Base-by-base conservation (phyloP, 2,329 filamentous ascomycete genomes). In the Biscogniauxia sp. region DNA sequence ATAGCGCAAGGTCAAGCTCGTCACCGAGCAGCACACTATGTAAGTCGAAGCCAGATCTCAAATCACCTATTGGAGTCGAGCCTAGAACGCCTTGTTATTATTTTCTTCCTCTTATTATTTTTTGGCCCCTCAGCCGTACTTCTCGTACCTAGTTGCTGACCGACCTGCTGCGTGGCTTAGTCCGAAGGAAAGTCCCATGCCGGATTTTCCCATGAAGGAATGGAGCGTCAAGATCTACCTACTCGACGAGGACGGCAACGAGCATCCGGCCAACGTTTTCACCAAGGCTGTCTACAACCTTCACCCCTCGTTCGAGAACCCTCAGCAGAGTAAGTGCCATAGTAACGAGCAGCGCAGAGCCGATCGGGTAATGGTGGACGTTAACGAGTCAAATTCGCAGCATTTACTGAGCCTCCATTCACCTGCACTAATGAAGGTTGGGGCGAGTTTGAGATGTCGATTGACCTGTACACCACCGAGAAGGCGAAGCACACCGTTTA, bases 391-490 rank as follows among this genome's bases (percentile, higher is more conserved):
- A 1, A 3, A 26, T 25, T 7, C 45, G 20, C 68, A 95, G 91
- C 86, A 23, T 90, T 97, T 80, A 89, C 88, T 73, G 88, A 90
- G 66, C 86, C 93, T 0, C 95, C 95, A 0, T 99, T 98, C 80
- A 84, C 84, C 66, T 96, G 96, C 77, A 82, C 87, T 65, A 96
- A 99, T 77, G 91, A 97, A 78, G 95, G 95, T 68, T 99, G 95
- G 95, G 95, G 95, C 72, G 95, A 98, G 79, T 99, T 99, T 75
- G 95, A 98, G 74, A 94, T 99, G 88, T 83, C 82, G 54, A 95
- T 98, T 71, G 87, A 91, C 64, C 84, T 96, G 68, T 90, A 88
- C 72, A 91, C 90, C 51, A 88, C 90, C 28, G 92, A 95, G 77
- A 97, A 97, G 82, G 89, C 89, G 60, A 94, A 97, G 72, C 86